Base-by-base conservation (phyloP, 306 rosid species). In the Trifolium repens region DNA sequence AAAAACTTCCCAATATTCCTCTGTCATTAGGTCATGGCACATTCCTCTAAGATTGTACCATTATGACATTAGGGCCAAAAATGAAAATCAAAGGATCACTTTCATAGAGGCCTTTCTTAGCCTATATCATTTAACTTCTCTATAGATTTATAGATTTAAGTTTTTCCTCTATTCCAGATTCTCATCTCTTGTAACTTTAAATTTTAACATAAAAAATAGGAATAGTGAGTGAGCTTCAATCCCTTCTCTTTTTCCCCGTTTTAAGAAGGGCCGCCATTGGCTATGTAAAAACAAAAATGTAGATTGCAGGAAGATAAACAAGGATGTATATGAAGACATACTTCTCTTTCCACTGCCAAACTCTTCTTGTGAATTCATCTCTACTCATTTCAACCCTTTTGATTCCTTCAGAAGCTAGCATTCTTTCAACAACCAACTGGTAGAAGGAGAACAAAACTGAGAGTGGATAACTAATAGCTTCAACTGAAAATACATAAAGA, bases 341-440 rank as follows among this genome's bases (percentile, higher is more conserved):
- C 98, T 94, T 91, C 85, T 94, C 93, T 90, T 94, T 94, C 98
- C 98, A 94, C 87, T 94, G 85, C 98, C 97, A 94, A 78, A 94
- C 94, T 78, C 88, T 85, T 37, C 77, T 86, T 71, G 89, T 85
- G 82, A 94, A 94, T 74, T 94, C 96, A 37, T 94, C 94, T 78
- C 97, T 88, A 75, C 89, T 82, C 88, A 94, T 72, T 63, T 94
- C 97, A 81, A 60, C 79, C 79, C 98, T 88, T 82, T 83, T 94
- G 71, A 82, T 79, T 79, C 98, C 98, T 88, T 91, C 98, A 53
- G 94, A 84, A 8, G 94, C 96, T 71, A 94, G 93, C 97, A 89
- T 94, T 86, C 86, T 90, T 85, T 94, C 98, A 77, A 94, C 98
- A 78, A 94, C 98, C 86, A 94, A 84, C 98, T 94, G 92, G 69